These are phyloP conservation scores for Capsella bursapastoris DNA, from an alignment of 345 rosid genomes.

Conservation along the genomic window DNA sequence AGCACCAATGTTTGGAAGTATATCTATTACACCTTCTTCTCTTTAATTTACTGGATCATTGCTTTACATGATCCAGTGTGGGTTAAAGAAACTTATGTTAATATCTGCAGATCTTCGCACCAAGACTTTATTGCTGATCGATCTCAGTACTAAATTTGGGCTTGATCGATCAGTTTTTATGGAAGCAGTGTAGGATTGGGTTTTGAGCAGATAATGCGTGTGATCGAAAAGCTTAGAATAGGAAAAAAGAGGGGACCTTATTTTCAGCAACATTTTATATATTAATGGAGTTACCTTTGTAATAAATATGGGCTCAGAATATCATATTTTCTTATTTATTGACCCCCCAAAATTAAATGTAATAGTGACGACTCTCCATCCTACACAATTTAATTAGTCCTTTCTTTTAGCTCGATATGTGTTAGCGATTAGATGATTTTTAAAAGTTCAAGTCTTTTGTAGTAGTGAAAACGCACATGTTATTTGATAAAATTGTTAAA, in stretches of 20 bases:
- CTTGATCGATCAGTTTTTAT: slow-evolving; percentile 15
- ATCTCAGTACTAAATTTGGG: neutral
- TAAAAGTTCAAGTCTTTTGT: too few relatives aligned
- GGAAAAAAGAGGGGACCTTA: slow-evolving; percentile 30
- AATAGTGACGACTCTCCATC: slow-evolving; percentile 40
- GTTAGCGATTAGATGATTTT: neutral
- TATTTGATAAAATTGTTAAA: neutral
- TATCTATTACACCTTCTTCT: neutral
- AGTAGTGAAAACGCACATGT: too few relatives aligned
- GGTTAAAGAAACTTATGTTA: too few relatives aligned
- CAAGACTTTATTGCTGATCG: neutral
- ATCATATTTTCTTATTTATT: slow-evolving; percentile 37
- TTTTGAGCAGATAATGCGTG: slow-evolving; percentile 2
- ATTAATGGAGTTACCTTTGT: slow-evolving; percentile 27
- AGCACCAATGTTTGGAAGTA: neutral
- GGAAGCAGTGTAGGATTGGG: neutral
- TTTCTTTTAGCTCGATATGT: slow-evolving; percentile 23
- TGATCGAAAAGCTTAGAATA: slow-evolving; percentile 15
- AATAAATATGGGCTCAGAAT: slow-evolving; percentile 35
- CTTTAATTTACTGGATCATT: neutral
- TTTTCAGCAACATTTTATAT: slow-evolving; percentile 20
- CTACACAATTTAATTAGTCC: slow-evolving; percentile 18
- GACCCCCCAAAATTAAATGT: slow-evolving; percentile 36
- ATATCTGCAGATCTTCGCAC: too few relatives aligned
- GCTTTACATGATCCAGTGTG: too few relatives aligned